Evolutionary conservation across 2,329 filamentous ascomycete genomes (phyloP), one percentile per base, ranked within the genome.

Genomic region (Colletotrichum graminicola): DNA sequence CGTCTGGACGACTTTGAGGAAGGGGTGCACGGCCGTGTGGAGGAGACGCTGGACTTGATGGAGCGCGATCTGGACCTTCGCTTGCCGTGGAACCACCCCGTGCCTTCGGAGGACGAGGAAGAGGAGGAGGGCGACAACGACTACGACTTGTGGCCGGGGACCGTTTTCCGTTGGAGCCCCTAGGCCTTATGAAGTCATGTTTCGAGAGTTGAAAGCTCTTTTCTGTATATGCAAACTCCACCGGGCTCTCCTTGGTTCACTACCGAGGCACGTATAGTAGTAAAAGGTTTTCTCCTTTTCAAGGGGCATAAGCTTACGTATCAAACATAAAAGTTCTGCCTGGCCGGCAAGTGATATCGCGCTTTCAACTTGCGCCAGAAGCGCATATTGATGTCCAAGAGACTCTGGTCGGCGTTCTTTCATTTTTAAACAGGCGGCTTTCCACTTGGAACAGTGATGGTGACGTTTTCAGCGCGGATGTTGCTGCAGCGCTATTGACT

Each of bases 391-490:
- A 72, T 57, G 2, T 72, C 45, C 36, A 73, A 49, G 1, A 72
- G 52, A 23, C 18, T 49, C 10, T 66, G 51, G 26, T 73, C 69
- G 34, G 83, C 79, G 75, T 85, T 86, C 11, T 81, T 81, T 74
- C 85, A 87, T 34, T 80, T 77, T 71, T 81, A 86, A 41, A 78
- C 73, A 51, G 84, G 77, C 10, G 79, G 78, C 5, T 80, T 79
- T 5, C 85, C 86, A 54, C 78, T 83, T 0, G 87, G 86, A 65
- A 84, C 85, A 26, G 78, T 77, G 5, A 89, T 84, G 43, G 83
- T 77, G 45, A 89, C 85, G 60, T 83, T 79, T 34, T 78, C 77
- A 0, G 81, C 81, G 14, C 81, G 80, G 73, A 91, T 90, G 70
- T 88, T 82, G 54, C 77, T 78, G 66, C 82, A 84, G 11, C 73